Base-by-base conservation (phyloP, 2,329 filamentous ascomycete genomes). In the Cladosporium sp. region DNA sequence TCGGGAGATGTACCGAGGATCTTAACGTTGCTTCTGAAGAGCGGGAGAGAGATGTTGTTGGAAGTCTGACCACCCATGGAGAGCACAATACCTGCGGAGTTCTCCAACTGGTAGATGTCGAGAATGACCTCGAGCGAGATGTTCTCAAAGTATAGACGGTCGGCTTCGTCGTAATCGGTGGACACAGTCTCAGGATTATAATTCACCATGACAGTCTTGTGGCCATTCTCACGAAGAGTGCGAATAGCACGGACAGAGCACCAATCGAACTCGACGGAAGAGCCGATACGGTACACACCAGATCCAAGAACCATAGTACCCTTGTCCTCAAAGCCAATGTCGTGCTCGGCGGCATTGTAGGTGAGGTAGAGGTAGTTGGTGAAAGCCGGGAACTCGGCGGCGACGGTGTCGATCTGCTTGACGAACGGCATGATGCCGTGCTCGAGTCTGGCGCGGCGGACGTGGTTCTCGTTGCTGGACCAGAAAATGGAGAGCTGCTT, bases 241-340 rank as follows among this genome's bases (percentile, higher is more conserved):
- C 92, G 84, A 55, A 97, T 94, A 5, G 93, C 89, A 53, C 92
- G 80, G 22, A 98, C 93, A 4, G 93, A 95, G 69, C 93, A 97
- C 93, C 93, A 98, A 70, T 98, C 93, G 69, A 98, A 98, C 67
- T 98, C 93, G 52, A 98, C 93, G 0, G 92, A 96, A 0, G 91
- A 96, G 58, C 93, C 93, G 57, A 98, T 98, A 54, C 93, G 83
- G 76, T 97, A 97, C 8, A 96, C 91, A 69, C 92, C 92, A 27
- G 91, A 96, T 12, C 92, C 92, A 25, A 97, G 78, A 7, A 98
- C 92, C 90, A 97, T 96, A 54, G 96, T 81, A 63, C 93, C 93
- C 55, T 92, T 83, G 65, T 98, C 93, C 8, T 89, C 78, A 63
- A 97, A 97, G 12, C 68, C 66, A 49, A 97, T 76, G 62, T 98